These are phyloP conservation scores for Clausena lansium DNA, from an alignment of 345 rosid species.

Conservation along the genomic window DNA sequence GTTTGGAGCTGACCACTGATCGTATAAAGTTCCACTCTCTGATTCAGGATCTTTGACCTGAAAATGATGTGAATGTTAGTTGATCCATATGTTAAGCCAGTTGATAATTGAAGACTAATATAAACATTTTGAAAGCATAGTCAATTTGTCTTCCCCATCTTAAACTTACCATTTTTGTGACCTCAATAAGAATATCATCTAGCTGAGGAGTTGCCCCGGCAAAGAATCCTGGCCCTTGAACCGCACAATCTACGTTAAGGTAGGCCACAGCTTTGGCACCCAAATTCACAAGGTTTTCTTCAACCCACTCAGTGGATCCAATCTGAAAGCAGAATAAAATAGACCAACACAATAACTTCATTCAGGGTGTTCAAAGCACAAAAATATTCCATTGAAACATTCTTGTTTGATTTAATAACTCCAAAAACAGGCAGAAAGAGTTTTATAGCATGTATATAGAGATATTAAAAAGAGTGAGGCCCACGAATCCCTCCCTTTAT, in stretches of 20 bases:
- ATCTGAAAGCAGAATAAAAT: constrained; percentile 35
- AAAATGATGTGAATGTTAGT: constrained; percentile 5
- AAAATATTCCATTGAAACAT: neutral
- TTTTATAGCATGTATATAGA: neutral
- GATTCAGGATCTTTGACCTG: constrained; percentile 86
- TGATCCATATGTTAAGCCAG: constrained; percentile 2
- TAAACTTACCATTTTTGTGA: constrained; percentile 59
- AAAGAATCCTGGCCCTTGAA: constrained; percentile 92
- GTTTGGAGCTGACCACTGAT: constrained; percentile 54
- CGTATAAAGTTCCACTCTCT: constrained; percentile 52
- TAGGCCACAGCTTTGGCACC: constrained; percentile 87
- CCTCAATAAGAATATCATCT: constrained; percentile 69
- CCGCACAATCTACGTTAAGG: constrained; percentile 97
- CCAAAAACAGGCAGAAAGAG: neutral
- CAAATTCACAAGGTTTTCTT: constrained; percentile 75
- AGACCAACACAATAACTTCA: neutral
- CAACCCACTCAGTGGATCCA: constrained; percentile 99
- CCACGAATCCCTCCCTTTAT: neutral
- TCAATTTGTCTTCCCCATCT: neutral
- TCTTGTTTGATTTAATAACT: constrained; percentile 1
- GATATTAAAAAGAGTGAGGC: neutral
- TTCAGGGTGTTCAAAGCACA: neutral
- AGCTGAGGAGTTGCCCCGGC: constrained; percentile 88
- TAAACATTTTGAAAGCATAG: constrained; percentile 8
- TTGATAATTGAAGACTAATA: neutral